phyloP scores from a whole-genome alignment of 192 early-diverging fungal genomes.

The Coemansia sp. region DNA sequence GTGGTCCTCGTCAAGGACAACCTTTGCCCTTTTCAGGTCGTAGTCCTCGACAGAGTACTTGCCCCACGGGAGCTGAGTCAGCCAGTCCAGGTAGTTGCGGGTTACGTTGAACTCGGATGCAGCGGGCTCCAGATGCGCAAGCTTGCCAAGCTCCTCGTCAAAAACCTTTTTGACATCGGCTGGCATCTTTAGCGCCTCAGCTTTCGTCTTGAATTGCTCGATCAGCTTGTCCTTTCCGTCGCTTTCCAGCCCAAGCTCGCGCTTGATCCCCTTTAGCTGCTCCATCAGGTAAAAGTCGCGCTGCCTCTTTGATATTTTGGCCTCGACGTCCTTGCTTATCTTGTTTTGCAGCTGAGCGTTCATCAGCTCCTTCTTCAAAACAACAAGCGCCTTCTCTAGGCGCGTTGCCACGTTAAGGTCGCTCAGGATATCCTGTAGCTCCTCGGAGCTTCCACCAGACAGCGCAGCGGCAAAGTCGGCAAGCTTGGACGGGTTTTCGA shows the following conservation, averaged over 20 bases:
- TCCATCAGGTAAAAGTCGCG: constrained; percentile 99
- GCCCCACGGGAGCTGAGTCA: constrained; percentile 98
- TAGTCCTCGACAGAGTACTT: constrained; percentile 88
- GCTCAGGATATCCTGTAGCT: constrained; percentile 92
- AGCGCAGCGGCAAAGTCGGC: constrained; percentile 98
- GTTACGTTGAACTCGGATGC: constrained; percentile 99
- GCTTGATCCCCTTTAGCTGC: constrained; percentile 99
- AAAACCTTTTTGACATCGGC: constrained; percentile 90
- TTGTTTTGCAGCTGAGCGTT: constrained; percentile 98
- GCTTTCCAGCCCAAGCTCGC: constrained; percentile 94
- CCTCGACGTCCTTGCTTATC: constrained; percentile 96
- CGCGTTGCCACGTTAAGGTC: constrained; percentile 85
- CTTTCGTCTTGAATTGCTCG: constrained; percentile 89
- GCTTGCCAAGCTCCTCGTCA: constrained; percentile 95
- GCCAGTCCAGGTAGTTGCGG: constrained; percentile 98
- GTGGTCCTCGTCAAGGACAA: constrained; percentile 97
- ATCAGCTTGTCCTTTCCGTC: constrained; percentile 99
- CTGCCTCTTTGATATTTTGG: constrained; percentile 94
- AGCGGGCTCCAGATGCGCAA: constrained; percentile 89
- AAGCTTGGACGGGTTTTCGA: constrained; percentile 90
- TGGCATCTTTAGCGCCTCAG: constrained; percentile 83
- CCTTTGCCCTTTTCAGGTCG: constrained; percentile 79
- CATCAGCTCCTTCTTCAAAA: constrained; percentile 96
- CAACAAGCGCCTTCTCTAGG: constrained; percentile 86
- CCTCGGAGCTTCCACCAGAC: constrained; percentile 85